Percentiles rank a stretch among this genome's conserved stretches.
Evolutionary conservation across 345 rosid genomes (phyloP).

Genomic region (Citrus unshiu): DNA sequence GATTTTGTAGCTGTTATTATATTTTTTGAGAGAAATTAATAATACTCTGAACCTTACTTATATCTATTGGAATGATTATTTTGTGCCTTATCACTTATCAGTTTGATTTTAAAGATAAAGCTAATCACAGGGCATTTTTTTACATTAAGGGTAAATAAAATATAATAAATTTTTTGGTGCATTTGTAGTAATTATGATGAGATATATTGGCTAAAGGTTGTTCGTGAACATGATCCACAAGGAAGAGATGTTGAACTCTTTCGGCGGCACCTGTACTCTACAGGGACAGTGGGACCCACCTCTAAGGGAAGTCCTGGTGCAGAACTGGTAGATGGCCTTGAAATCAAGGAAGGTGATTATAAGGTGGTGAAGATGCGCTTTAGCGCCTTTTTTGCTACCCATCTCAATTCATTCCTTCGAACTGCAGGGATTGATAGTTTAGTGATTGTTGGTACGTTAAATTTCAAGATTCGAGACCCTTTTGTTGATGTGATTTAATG

Average conservation of each 20-base stretch:
- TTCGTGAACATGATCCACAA: slow-evolving; percentile 68
- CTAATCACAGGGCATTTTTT: neutral
- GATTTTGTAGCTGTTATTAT: neutral
- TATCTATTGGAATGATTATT: neutral
- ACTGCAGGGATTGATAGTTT: slow-evolving; percentile 42
- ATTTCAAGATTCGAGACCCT: neutral
- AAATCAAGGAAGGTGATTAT: slow-evolving; percentile 69
- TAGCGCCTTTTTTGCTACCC: slow-evolving; percentile 79
- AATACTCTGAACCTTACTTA: neutral
- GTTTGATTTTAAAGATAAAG: neutral
- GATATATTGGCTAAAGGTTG: slow-evolving; percentile 39
- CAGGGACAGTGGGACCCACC: slow-evolving; percentile 53
- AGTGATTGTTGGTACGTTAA: slow-evolving; percentile 57
- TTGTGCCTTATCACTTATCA: neutral
- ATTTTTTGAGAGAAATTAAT: neutral
- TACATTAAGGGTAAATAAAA: too few relatives aligned
- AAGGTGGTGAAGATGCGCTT: slow-evolving; percentile 82
- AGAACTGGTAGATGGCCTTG: slow-evolving; percentile 65
- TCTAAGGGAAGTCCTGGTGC: slow-evolving; percentile 62
- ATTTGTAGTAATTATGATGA: neutral
- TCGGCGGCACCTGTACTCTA: slow-evolving; percentile 54
- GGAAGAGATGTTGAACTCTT: slow-evolving; percentile 86
- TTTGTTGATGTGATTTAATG: neutral
- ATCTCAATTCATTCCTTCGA: slow-evolving; percentile 69
- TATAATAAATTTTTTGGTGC: neutral